Conservation (phyloP, 1,284 basidiomycete genomes). For the Apiotrichum veenhuisii region DNA sequence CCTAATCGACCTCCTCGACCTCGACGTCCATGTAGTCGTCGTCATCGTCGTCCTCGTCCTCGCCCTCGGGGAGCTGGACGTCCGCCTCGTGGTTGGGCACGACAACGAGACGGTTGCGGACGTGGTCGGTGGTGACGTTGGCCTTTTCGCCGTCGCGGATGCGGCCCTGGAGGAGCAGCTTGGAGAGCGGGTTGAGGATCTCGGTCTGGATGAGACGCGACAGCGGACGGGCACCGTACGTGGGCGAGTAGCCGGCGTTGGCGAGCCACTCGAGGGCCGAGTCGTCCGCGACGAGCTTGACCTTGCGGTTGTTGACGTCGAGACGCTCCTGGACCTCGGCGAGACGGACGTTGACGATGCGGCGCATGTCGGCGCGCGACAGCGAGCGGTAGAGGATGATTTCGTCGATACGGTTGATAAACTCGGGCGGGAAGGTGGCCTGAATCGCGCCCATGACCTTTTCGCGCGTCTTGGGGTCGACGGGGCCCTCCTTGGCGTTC, state of each 20-base stretch:
- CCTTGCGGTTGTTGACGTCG: slow-evolving; percentile 66
- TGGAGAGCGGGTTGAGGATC: slow-evolving; percentile 85
- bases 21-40: slow-evolving; percentile 48
- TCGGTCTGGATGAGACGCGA: slow-evolving; percentile 89
- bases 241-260: slow-evolving; percentile 76
- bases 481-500: slow-evolving; percentile 49
- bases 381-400: slow-evolving; percentile 57
- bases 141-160: slow-evolving; percentile 78
- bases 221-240: slow-evolving; percentile 86
- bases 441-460: slow-evolving; percentile 54
- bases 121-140: slow-evolving; percentile 73
- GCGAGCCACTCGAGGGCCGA: slow-evolving; percentile 77
- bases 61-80: slow-evolving; percentile 40
- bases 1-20: slow-evolving; percentile 50
- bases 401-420: slow-evolving; percentile 56
- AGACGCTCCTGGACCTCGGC: slow-evolving; percentile 66
- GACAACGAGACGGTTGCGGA: slow-evolving; percentile 74
- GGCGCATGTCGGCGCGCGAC: slow-evolving; percentile 51
- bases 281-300: slow-evolving; percentile 70
- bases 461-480: slow-evolving; percentile 44
- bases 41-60: slow-evolving; percentile 25
- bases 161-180: slow-evolving; percentile 78
- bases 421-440: slow-evolving; percentile 56
- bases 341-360: slow-evolving; percentile 56
- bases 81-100: slow-evolving; percentile 70